Conservation (phyloP, 139 green algal genomes). For the Micromonas pusilla region DNA sequence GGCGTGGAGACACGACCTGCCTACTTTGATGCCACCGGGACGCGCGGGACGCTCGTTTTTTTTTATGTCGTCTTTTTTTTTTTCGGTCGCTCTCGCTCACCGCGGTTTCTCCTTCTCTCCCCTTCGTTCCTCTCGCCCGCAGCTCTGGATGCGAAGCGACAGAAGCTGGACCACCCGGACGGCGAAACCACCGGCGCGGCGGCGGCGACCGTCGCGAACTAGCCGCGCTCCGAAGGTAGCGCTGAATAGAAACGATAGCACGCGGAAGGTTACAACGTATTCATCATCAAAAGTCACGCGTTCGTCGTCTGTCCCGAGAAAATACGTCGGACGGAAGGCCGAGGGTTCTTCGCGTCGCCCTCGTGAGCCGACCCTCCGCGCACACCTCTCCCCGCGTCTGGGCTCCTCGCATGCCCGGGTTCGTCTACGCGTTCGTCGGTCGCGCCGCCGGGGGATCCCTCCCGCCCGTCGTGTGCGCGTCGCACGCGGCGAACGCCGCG, state of each 20-base stretch:
- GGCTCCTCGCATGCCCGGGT: not conserved
- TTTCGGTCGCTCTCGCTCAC: not conserved
- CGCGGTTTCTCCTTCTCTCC: not conserved
- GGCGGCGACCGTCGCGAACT: no score
- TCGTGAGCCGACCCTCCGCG: no score
- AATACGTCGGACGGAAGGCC: no score
- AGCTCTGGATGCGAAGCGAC: not conserved
- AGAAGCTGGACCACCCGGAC: not conserved
- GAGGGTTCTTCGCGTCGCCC: no score
- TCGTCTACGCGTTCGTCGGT: not conserved
- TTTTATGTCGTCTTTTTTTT: not conserved
- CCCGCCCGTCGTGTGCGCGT: no score
- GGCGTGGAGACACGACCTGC: slow-evolving; percentile 15
- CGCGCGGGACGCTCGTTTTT: not conserved
- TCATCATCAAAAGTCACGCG: no score
- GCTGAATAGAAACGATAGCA: no score
- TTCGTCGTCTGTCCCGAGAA: no score
- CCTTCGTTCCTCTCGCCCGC: not conserved
- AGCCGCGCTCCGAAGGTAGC: no score
- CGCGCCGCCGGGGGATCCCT: not conserved
- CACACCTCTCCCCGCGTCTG: not conserved
- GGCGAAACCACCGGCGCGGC: no score
- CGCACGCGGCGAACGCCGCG: not conserved
- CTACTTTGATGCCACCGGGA: not conserved
- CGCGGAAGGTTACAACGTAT: not conserved